Evolutionary conservation across 208 protist species (phyloP).

Genomic region (Trypanosoma avium): DNA sequence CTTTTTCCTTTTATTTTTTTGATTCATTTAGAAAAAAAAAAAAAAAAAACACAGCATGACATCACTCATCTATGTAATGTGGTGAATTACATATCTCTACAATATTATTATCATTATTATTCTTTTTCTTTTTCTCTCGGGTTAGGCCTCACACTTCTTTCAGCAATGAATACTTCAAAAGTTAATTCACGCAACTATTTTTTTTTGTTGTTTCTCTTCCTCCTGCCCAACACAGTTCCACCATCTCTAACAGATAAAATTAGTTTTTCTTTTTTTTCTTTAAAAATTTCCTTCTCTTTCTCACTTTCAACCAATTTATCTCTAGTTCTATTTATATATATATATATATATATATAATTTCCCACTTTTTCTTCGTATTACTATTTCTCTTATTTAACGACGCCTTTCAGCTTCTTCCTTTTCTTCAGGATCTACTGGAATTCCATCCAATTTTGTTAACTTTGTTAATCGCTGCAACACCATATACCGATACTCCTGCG

Average conservation of each 20-base stretch:
- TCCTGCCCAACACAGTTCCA: too few relatives aligned
- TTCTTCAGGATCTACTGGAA: conserved; percentile 86
- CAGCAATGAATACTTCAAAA: too few relatives aligned
- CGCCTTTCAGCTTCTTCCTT: conserved; percentile 89
- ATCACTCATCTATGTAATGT: too few relatives aligned
- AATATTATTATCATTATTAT: too few relatives aligned
- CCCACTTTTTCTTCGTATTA: not conserved
- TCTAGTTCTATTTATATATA: not conserved
- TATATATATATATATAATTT: not conserved
- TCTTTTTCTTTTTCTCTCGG: too few relatives aligned
- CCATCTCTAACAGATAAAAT: not conserved
- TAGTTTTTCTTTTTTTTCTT: not conserved
- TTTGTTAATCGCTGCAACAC: conserved; percentile 87
- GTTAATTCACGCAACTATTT: too few relatives aligned
- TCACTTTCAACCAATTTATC: too few relatives aligned
- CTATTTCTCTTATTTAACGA: conserved; percentile 36
- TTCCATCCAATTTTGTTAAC: conserved; percentile 86
- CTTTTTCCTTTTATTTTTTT: too few relatives aligned
- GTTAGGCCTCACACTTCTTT: too few relatives aligned
- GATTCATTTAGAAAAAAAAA: conserved; percentile 1
- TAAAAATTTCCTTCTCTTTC: not conserved
- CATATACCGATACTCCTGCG: conserved; percentile 87
- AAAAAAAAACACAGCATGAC: conserved; percentile 1
- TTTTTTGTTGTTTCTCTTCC: too few relatives aligned
- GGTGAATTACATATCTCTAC: too few relatives aligned